phyloP scores from a whole-genome alignment of 1,284 basidiomycete species.

The Heterobasidion occidentale region DNA sequence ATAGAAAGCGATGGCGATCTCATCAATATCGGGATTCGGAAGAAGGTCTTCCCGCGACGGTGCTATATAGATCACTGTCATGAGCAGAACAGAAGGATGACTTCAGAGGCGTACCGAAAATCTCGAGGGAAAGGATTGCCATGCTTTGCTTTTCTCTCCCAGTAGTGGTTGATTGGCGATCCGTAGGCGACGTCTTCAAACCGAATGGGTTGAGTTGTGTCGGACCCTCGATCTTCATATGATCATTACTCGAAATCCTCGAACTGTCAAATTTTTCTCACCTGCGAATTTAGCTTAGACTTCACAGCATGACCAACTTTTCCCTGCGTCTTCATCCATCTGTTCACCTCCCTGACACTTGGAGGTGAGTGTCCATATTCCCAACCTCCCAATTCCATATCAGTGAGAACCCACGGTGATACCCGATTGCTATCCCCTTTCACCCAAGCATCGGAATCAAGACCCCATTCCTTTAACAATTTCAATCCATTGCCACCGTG shows the following conservation, averaged over 20 bases:
- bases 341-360: slow-evolving; percentile 37
- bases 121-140: slow-evolving; percentile 77
- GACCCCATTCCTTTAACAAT: slow-evolving; percentile 45
- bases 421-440: slow-evolving; percentile 1
- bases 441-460: neutral
- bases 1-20: slow-evolving; percentile 68
- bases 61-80: slow-evolving; percentile 28
- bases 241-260: neutral
- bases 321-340: slow-evolving; percentile 36
- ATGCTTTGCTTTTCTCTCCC: slow-evolving; percentile 68
- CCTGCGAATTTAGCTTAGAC: slow-evolving; percentile 45
- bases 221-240: slow-evolving; percentile 61
- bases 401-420: slow-evolving; percentile 7
- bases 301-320: slow-evolving; percentile 1
- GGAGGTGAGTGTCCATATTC: slow-evolving; percentile 71
- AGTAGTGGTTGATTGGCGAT: slow-evolving; percentile 26
- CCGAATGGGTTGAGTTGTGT: slow-evolving; percentile 73
- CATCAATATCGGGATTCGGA: slow-evolving; percentile 69
- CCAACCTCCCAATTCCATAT: slow-evolving; percentile 51
- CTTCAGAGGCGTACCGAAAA: slow-evolving; percentile 52
- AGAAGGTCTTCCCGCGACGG: slow-evolving; percentile 55
- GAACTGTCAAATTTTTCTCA: slow-evolving; percentile 12
- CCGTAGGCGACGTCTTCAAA: slow-evolving; percentile 48
- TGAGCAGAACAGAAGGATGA: neutral
- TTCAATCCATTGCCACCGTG: slow-evolving; percentile 50